Evolutionary conservation across 441 rosid species (phyloP).

Genomic region (Syzygium malaccense): DNA sequence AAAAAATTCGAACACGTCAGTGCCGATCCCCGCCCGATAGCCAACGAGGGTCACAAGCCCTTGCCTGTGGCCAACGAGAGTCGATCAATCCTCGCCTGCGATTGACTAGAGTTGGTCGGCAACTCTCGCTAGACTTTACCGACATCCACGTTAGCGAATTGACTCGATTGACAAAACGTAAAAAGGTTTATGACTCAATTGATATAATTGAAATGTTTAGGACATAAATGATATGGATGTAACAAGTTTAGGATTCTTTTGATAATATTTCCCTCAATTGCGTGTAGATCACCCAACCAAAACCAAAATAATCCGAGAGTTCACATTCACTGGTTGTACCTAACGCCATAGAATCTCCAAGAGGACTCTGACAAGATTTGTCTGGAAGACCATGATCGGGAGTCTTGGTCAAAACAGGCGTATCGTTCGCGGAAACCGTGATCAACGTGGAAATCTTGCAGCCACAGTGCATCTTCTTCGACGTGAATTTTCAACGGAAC

Average conservation of each 20-base stretch:
- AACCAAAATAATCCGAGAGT: not conserved
- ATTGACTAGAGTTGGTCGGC: accelerated
- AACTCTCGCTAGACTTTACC: not conserved
- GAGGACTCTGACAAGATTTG: not conserved
- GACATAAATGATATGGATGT: not conserved
- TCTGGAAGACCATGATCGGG: not conserved
- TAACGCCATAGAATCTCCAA: not conserved
- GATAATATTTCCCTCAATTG: not conserved
- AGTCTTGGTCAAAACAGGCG: not conserved
- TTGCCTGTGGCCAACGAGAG: not conserved
- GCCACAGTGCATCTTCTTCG: too few relatives aligned
- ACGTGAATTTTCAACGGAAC: too few relatives aligned
- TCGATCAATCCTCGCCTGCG: not conserved
- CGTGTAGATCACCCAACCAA: not conserved
- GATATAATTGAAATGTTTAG: not conserved
- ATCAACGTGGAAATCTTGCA: not conserved
- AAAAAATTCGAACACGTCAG: not conserved
- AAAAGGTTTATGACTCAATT: not conserved
- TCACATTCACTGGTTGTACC: not conserved
- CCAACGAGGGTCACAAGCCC: not conserved
- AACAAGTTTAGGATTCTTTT: not conserved
- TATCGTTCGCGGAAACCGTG: not conserved
- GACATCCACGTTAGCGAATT: not conserved
- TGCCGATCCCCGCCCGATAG: too few relatives aligned
- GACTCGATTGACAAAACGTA: not conserved